These are phyloP conservation scores for Aspergillus transmontanensis DNA, from an alignment of 2,329 filamentous ascomycete species.

Conservation along the genomic window DNA sequence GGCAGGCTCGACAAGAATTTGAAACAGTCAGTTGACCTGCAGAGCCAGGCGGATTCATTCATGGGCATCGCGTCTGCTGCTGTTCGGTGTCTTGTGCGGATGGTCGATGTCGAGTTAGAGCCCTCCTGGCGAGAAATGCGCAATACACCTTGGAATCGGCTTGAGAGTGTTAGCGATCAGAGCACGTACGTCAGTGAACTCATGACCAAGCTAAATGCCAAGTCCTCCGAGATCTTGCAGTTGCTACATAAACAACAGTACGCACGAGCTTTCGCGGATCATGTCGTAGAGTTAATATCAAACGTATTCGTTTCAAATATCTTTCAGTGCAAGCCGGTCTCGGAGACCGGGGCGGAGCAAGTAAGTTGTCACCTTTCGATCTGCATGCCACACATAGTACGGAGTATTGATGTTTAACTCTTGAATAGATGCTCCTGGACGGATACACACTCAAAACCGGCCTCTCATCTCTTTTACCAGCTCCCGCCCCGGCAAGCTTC, in stretches of 20 bases:
- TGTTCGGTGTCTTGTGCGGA: constrained; percentile 79
- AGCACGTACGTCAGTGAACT: constrained; percentile 89
- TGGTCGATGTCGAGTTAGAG: constrained; percentile 80
- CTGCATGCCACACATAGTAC: not conserved
- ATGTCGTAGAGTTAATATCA: constrained; percentile 86
- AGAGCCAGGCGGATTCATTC: constrained; percentile 91
- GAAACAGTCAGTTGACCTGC: constrained; percentile 76
- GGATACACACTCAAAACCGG: constrained; percentile 69
- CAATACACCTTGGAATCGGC: constrained; percentile 90
- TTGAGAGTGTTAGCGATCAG: constrained; percentile 91
- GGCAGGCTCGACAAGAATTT: constrained; percentile 82
- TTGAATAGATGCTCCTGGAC: constrained; percentile 81
- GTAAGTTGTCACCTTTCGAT: constrained; percentile 45
- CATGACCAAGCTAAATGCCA: constrained; percentile 70
- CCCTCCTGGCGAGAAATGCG: constrained; percentile 95
- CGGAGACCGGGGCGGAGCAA: constrained; percentile 92
- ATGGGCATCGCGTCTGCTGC: constrained; percentile 90
- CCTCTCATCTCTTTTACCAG: constrained; percentile 54
- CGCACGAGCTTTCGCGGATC: constrained; percentile 90
- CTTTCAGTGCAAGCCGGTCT: constrained; percentile 85
- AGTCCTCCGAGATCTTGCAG: constrained; percentile 72
- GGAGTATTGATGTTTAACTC: not conserved
- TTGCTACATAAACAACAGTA: constrained; percentile 89
- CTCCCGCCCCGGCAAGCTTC: constrained; percentile 66
- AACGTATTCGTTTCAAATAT: constrained; percentile 80